Evolutionary conservation across 225 moss, liverwort and hornwort species (phyloP).

Genomic region (Anthoceros angustus): DNA sequence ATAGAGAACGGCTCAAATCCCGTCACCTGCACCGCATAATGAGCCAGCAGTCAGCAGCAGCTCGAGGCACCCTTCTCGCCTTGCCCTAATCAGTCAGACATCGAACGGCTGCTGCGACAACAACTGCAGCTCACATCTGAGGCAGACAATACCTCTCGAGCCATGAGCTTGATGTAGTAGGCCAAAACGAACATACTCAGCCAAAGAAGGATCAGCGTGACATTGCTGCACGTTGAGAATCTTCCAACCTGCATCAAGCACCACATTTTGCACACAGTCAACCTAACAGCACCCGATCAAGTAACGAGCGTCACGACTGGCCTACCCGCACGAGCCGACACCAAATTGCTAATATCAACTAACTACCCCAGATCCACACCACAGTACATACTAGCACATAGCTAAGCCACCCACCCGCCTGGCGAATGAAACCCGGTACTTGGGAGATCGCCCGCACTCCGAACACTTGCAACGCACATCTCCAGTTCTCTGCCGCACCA

Average conservation of each 20-base stretch:
- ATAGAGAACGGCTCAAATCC: conserved; percentile 84
- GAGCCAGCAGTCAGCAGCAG: neutral
- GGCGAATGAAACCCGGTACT: conserved; percentile 51
- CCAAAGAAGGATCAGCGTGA: conserved; percentile 59
- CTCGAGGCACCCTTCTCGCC: neutral
- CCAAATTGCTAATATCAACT: neutral
- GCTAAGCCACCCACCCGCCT: conserved; percentile 31
- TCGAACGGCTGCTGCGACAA: neutral
- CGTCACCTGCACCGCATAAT: conserved; percentile 28
- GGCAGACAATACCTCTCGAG: conserved; percentile 46
- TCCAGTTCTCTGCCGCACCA: conserved; percentile 26
- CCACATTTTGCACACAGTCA: neutral
- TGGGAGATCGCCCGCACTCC: conserved; percentile 71
- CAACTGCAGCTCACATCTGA: conserved; percentile 8
- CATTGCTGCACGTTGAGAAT: conserved; percentile 62
- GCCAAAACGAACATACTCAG: conserved; percentile 70
- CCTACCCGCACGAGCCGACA: neutral
- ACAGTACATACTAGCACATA: neutral
- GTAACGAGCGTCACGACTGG: no score
- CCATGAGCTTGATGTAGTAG: conserved; percentile 68
- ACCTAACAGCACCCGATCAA: neutral
- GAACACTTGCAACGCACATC: conserved; percentile 81
- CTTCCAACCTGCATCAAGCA: conserved; percentile 40
- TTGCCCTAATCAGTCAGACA: neutral
- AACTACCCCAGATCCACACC: neutral